These are phyloP conservation scores for Raphanus raphanistrum DNA, from an alignment of 345 rosid genomes.

Conservation along the genomic window DNA sequence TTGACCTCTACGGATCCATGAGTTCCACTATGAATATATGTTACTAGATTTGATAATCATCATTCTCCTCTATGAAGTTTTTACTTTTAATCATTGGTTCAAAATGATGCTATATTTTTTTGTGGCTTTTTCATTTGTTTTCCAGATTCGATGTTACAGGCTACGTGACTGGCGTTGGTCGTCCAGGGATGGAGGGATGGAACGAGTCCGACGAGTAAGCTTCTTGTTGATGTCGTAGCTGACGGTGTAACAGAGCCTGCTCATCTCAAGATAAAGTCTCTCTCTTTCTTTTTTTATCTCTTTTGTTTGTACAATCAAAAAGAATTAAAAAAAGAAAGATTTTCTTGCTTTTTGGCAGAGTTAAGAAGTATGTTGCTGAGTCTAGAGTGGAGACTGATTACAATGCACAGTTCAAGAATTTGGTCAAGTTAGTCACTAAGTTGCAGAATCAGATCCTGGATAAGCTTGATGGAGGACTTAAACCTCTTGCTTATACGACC, in stretches of 20 bases:
- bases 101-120: too few relatives aligned
- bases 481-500: slow-evolving; percentile 35
- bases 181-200: neutral
- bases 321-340: too few relatives aligned
- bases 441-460: slow-evolving; percentile 49
- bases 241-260: neutral
- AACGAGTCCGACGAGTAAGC: neutral
- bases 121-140: too few relatives aligned
- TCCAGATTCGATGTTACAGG: too few relatives aligned
- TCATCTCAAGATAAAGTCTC: neutral
- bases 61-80: too few relatives aligned
- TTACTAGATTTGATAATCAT: too few relatives aligned
- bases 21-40: too few relatives aligned
- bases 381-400: neutral
- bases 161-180: too few relatives aligned
- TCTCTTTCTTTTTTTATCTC: neutral
- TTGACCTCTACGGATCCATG: too few relatives aligned
- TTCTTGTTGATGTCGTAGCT: neutral
- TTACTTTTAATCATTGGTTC: too few relatives aligned
- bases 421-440: slow-evolving; percentile 54
- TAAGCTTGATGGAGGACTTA: slow-evolving; percentile 42
- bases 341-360: neutral
- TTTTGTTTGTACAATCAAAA: neutral
- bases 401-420: slow-evolving; percentile 42
- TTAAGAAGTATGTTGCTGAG: neutral